Percentiles rank a stretch among this genome's conserved stretches.
Evolutionary conservation across 1,284 basidiomycete species (phyloP).

Genomic region (Cryptococcus maquisensis): DNA sequence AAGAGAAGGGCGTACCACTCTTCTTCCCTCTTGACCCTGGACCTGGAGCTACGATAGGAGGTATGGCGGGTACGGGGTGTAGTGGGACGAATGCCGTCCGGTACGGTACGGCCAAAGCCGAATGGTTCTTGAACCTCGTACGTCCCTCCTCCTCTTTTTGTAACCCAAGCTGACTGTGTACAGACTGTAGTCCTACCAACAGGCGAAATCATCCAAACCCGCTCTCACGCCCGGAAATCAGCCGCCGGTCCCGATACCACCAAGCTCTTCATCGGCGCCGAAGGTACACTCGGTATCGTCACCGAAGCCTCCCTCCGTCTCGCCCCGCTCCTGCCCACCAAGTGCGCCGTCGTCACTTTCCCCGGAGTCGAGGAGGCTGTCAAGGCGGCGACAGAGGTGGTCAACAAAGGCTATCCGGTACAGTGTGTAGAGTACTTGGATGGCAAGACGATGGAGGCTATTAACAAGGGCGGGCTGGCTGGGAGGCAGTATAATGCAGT

Average conservation of each 20-base stretch:
- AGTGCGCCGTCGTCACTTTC: conserved; percentile 53
- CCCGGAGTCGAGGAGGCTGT: conserved; percentile 56
- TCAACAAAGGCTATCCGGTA: conserved; percentile 59
- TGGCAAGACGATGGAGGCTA: conserved; percentile 63
- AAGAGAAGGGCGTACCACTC: conserved; percentile 66
- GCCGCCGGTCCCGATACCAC: conserved; percentile 87
- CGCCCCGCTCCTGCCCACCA: conserved; percentile 72
- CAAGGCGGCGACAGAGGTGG: conserved; percentile 57
- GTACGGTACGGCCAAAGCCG: conserved; percentile 78
- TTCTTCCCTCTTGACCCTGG: conserved; percentile 86
- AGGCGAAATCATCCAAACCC: conserved; percentile 90
- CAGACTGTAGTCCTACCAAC: conserved; percentile 84
- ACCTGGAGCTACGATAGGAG: conserved; percentile 73
- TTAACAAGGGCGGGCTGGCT: conserved; percentile 60
- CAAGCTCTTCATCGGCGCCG: conserved; percentile 88
- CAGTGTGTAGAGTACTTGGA: conserved; percentile 75
- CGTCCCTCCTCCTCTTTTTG: conserved; percentile 23
- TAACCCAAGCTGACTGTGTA: background rate
- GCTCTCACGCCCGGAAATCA: conserved; percentile 76
- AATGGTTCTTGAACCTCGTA: conserved; percentile 78
- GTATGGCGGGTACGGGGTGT: conserved; percentile 78
- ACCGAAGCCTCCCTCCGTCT: conserved; percentile 84
- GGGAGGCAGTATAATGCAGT: conserved; percentile 61
- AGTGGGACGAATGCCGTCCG: conserved; percentile 74
- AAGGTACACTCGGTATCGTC: conserved; percentile 88